Base-by-base conservation (phyloP, 148 eudicot species). In the Chenopodium berlandieri region DNA sequence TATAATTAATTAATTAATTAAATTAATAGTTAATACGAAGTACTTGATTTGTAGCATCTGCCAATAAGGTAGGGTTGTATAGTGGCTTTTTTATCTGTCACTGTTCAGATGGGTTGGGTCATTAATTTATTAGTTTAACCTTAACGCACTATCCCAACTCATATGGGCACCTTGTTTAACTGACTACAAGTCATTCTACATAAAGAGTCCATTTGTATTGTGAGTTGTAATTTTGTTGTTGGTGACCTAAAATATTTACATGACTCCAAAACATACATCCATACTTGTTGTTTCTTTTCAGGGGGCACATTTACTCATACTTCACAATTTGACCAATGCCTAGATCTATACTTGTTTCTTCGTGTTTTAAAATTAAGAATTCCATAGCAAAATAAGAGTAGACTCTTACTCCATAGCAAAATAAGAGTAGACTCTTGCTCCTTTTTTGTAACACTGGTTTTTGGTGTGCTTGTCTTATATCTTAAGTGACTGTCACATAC, bases 11-110 rank as follows among this genome's bases (percentile, higher is more conserved):
- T 10, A 44, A 71, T 40, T 71, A 34, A 34, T 34, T 34, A 2
- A 40, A 5, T 40, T 34, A 40, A 5, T 40, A 40, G 44, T 40
- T 37, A 77, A 27, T 16, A 27, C 27, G 27, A 27, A 27, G 27
- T 27, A 16, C 60, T 56, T 13, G 19, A 56, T 47, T 25, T 16
- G 67, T 70, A 56, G 79, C 30, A 74, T 79, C 7, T 31, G 79
- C 76, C 77, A 84, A 74, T 56, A 22, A 62, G 73, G 77, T 75
- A 70, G 76, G 44, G 86, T n/a, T 75, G 40, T 50, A 73, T 30
- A 14, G 27, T 44, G 70, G 79, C 79, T 75, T 83, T 83, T 50
- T 54, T 44, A 23, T 47, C 68, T 70, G 76, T 2, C 20, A 75
- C 9, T 75, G 54, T 73, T 7, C 40, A 19, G 23, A 10, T 17